Evolutionary conservation across 75 land plant genomes (phyloP), one percentile per base, ranked within the genome.

Genomic region (Chamaecyparis obtusa): DNA sequence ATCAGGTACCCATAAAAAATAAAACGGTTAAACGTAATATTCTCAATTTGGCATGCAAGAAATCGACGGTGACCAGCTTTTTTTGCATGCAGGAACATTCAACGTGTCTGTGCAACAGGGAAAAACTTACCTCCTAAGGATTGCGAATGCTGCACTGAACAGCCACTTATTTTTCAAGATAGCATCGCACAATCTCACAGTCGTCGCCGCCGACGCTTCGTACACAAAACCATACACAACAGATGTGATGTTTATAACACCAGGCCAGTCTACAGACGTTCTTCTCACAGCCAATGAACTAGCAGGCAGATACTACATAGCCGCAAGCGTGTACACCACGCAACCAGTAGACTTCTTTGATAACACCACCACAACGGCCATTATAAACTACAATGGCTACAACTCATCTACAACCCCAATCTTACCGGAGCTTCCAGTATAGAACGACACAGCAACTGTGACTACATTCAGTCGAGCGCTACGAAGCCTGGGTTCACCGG

Each of bases 181-280:
- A 48, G 51, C 51, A 48, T 48, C 51, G 10, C 51, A 48, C 11
- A 48, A 48, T 48, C 51, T 48, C 51, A 48, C 51, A 48, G 51
- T 48, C 10, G 51, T 48, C 51, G 51, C 10, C 10, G 13, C 51
- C 1, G 92, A 91, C 41, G 88, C 84, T 16, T 64, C 55, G 35
- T 91, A 89, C 84, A 82, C 83, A 27, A 81, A 87, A 76, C 92
- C 91, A 19, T 89, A 84, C 79, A 69, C n/a, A 41, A 85, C 87
- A 7, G 75, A 84, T 27, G 32, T 48, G 21, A 49, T 91, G 21
- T 33, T 84, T 19, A 56, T 89, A 3, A 11, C 86, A 0, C 89
- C 91, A 5, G 92, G 92, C n/a, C 92, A 91, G 57, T 89, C 91
- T 24, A 71, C 87, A 27, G 83, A 91, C 56, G 91, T 87, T 32